Evolutionary conservation across 257 asterid species (phyloP).

Genomic region (Nicotiana tabacum): DNA sequence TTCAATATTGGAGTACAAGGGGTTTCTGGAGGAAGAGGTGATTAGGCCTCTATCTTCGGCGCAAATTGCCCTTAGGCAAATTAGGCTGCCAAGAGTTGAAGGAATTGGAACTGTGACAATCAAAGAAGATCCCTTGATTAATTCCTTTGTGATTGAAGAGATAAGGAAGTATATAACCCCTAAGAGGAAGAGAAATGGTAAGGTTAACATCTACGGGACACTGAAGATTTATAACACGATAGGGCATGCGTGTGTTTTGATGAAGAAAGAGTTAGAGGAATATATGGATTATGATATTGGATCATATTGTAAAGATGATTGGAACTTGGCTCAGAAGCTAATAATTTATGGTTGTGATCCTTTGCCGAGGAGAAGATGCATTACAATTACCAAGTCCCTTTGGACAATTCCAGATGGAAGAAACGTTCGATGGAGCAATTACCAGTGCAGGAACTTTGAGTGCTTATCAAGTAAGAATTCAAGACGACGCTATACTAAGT

Average conservation of each 20-base stretch:
- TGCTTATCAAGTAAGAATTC: slow-evolving; percentile 75
- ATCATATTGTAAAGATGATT: slow-evolving; percentile 84
- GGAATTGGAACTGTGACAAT: slow-evolving; percentile 22
- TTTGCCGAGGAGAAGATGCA: slow-evolving; percentile 70
- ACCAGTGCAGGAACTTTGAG: slow-evolving; percentile 61
- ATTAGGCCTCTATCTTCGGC: slow-evolving; percentile 72
- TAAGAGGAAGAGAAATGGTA: slow-evolving; percentile 50
- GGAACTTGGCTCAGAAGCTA: slow-evolving; percentile 73
- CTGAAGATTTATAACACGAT: slow-evolving; percentile 58
- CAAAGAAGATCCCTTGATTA: slow-evolving; percentile 63
- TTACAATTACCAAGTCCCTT: slow-evolving; percentile 67
- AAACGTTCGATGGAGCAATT: slow-evolving; percentile 86
- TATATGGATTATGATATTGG: slow-evolving; percentile 88
- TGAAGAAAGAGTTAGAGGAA: slow-evolving; percentile 74
- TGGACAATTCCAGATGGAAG: slow-evolving; percentile 89
- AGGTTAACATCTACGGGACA: slow-evolving; percentile 57
- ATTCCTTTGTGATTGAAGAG: slow-evolving; percentile 68
- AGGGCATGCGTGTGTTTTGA: slow-evolving; percentile 63
- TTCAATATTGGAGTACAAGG: slow-evolving; percentile 51
- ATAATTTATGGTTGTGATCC: slow-evolving; percentile 87
- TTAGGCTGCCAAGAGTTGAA: slow-evolving; percentile 51
- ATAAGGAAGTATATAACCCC: slow-evolving; percentile 80
- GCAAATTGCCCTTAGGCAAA: slow-evolving; percentile 78
- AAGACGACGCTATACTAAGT: slow-evolving; percentile 57
- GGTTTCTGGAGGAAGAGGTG: slow-evolving; percentile 60